phyloP scores from a whole-genome alignment of 306 rosid species.

The Cucumis melo region DNA sequence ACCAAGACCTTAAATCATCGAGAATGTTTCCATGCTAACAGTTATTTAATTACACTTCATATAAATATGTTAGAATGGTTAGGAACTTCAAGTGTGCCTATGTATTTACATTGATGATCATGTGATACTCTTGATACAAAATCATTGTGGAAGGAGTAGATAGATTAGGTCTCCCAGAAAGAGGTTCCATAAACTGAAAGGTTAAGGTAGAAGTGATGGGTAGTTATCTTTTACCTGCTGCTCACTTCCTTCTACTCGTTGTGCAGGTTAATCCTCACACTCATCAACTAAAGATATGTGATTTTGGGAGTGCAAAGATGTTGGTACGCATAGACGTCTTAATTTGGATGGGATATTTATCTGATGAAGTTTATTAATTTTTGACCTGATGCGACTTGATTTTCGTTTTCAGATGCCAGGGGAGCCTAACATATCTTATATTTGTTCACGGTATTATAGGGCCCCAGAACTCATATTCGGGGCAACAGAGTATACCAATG shows the following conservation, averaged over 20 bases:
- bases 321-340: slow-evolving; percentile 34
- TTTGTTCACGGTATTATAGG: slow-evolving; percentile 85
- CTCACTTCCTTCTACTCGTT: neutral
- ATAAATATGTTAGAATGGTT: neutral
- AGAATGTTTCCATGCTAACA: neutral
- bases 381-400: neutral
- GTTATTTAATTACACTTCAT: neutral
- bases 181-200: neutral
- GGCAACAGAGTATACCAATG: slow-evolving; percentile 90
- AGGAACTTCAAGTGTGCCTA: neutral
- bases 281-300: slow-evolving; percentile 87
- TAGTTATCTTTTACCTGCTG: neutral
- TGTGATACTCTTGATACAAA: neutral
- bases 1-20: neutral
- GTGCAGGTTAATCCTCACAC: slow-evolving; percentile 32
- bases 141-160: neutral
- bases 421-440: slow-evolving; percentile 91
- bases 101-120: neutral
- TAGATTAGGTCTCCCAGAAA: neutral
- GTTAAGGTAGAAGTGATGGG: neutral
- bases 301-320: slow-evolving; percentile 94
- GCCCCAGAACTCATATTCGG: slow-evolving; percentile 98
- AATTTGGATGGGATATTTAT: neutral
- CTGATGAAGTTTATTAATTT: slow-evolving; percentile 1
- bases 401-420: slow-evolving; percentile 60